Base-by-base conservation (phyloP, 2,329 filamentous ascomycete genomes). In the Bipolaris zeicola region DNA sequence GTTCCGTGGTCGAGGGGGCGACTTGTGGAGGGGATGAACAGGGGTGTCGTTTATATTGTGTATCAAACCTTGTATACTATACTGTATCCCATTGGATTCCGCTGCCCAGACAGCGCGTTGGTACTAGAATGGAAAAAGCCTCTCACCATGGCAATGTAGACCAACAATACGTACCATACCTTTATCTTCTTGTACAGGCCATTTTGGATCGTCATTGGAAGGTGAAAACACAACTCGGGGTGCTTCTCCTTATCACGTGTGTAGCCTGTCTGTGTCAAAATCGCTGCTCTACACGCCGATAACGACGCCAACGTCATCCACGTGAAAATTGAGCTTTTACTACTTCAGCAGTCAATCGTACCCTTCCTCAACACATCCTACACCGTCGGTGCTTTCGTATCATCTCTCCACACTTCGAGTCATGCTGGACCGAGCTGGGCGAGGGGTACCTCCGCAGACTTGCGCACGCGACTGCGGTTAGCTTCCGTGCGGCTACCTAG, bases 71-170 rank as follows among this genome's bases (percentile, higher is more conserved):
- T 48, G 45, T 48, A 48, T n/a, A 48, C 38, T 38, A 48, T 16
- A 10, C 10, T 28, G 28, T 28, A 28, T 28, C 14, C 45, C 22
- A 16, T 28, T 18, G 22, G n/a, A 31, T 48, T 38, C 22, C 18
- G 34, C 33, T 48, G 45, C 26, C 22, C 6, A 8, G 10, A 8
- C 45, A 26, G 33, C 18, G 45, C 16, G 14, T 16, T 28, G 10
- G 2, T 11, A 28, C n/a, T 10, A 24, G 6, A 26, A 37, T 3
- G 33, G 20, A 22, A 14, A 47, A 53, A 77, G 11, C 73, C 85
- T 36, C 82, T 84, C 20, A 77, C 83, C 36, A 81, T 78, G 62
- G 75, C 87, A 48, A 84, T 20, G 16, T 20, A 45, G 24, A 33
- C 26, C 39, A 8, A 16, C 16, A 42, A 42, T 42, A 45, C 4